Conservation (phyloP, 2,329 filamentous ascomycete species). For the Fonsecaea monophora region DNA sequence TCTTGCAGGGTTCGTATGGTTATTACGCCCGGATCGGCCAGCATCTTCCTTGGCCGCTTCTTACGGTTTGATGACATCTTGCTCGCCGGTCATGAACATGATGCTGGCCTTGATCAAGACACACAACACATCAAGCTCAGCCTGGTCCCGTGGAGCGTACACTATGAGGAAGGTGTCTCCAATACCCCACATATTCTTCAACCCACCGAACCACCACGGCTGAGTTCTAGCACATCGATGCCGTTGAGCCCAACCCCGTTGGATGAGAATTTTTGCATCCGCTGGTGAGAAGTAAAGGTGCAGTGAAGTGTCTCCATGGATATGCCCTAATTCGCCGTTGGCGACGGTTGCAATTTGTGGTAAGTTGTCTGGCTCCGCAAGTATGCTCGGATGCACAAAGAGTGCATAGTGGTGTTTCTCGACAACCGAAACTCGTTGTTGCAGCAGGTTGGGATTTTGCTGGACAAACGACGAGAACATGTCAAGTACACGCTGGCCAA, state of each 20-base stretch:
- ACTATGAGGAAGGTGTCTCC: conserved; percentile 64
- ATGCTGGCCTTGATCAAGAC: conserved; percentile 32
- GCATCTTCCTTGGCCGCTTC: neutral
- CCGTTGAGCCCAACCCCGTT: conserved; percentile 80
- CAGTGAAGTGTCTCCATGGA: conserved; percentile 78
- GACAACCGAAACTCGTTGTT: conserved; percentile 29
- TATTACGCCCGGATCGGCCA: neutral
- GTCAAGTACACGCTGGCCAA: conserved; percentile 26
- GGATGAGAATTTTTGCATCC: conserved; percentile 74
- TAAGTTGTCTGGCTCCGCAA: conserved; percentile 24
- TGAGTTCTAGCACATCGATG: conserved; percentile 63
- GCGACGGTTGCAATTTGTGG: conserved; percentile 61
- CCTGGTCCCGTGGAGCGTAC: conserved; percentile 75
- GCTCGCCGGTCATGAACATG: conserved; percentile 32
- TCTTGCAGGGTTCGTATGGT: neutral
- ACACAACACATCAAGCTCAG: conserved; percentile 69
- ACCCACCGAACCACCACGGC: conserved; percentile 66
- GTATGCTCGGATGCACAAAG: conserved; percentile 32
- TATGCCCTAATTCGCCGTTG: conserved; percentile 81
- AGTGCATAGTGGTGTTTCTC: conserved; percentile 33
- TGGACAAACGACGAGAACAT: conserved; percentile 29
- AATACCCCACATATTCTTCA: conserved; percentile 34
- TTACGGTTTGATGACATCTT: conserved; percentile 26
- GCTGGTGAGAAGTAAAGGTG: conserved; percentile 82
- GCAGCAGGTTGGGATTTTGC: conserved; percentile 28